Evolutionary conservation across 345 rosid genomes (phyloP), one percentile per base, ranked within the genome.

Genomic region (Eucalyptus tenuipes): DNA sequence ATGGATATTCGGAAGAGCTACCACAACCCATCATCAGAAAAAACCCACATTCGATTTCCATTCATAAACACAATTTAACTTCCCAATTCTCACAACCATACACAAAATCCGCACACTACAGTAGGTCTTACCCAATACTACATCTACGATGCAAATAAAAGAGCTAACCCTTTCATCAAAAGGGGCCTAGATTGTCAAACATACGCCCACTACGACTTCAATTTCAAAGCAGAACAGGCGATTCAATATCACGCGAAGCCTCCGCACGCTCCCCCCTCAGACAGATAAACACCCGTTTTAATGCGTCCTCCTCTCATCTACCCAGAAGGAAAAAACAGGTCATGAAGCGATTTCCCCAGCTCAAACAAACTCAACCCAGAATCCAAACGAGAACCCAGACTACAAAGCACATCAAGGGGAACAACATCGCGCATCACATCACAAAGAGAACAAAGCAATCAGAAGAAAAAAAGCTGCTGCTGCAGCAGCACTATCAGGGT

Each of bases 191-290:
- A 75, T 40, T 37, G 27, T 75, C 82, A 20, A 75, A 75, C 45
- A 20, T 37, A 10, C 27, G 15, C 5, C 82, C 82, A 37, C 27
- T 10, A 75, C 27, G 10, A 0, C 45, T 40, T 75, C 84, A 11
- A 75, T 0, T 20, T 42, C 40, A 40, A 75, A 40, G 1, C 9
- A 75, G 29, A 75, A 11, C 5, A 1, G 29, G 14, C 7, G 0
- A 75, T 37, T 75, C 27, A 40, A n/a, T n/a, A 64, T 64, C 2
- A 17, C 10, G 0, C 20, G 75, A 15, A 64, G 18, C 75, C 10
- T n/a, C 75, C 75, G 6, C 40, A 64, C 5, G 10, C 2, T 40
- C 84, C 47, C 4, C 24, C 2, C 47, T 3, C 47, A 40, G 44
- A 40, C 47, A 75, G 47, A 75, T 40, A 40, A 11, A 3, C 0